Percentiles rank a stretch among this genome's conserved stretches.
Evolutionary conservation across 2,329 filamentous ascomycete genomes (phyloP).

Genomic region (Tolypocladium amazonense): DNA sequence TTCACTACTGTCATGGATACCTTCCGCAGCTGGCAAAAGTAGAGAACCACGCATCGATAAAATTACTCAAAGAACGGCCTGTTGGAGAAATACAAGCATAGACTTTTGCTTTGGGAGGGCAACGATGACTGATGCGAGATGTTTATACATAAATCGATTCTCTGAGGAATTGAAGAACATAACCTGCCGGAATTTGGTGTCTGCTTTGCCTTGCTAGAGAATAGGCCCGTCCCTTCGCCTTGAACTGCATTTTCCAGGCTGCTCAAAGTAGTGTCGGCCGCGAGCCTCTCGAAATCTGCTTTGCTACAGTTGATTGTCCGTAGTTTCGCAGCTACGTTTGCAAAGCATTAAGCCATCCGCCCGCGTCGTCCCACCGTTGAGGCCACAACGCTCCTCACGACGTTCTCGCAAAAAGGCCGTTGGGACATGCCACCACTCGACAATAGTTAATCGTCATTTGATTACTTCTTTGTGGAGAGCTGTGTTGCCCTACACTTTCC

Average conservation of each 20-base stretch:
- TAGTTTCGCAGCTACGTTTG: neutral
- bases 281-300: neutral
- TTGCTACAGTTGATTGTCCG: too few relatives aligned
- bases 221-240: neutral
- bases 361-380: neutral
- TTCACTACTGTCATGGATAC: slow-evolving; percentile 89
- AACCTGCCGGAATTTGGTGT: too few relatives aligned
- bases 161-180: neutral
- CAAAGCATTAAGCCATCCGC: neutral
- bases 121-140: neutral
- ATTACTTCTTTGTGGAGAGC: neutral
- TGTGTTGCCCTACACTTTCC: neutral
- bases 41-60: neutral
- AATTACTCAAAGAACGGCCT: neutral
- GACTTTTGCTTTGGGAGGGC: neutral
- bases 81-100: neutral
- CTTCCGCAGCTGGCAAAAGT: slow-evolving; percentile 53
- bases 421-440: neutral
- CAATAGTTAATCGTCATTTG: neutral
- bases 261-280: neutral
- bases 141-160: neutral
- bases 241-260: too few relatives aligned
- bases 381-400: too few relatives aligned
- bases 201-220: neutral
- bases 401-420: neutral